These are phyloP conservation scores for Cupressus sempervirens DNA, from an alignment of 75 land plant genomes.

Conservation along the genomic window DNA sequence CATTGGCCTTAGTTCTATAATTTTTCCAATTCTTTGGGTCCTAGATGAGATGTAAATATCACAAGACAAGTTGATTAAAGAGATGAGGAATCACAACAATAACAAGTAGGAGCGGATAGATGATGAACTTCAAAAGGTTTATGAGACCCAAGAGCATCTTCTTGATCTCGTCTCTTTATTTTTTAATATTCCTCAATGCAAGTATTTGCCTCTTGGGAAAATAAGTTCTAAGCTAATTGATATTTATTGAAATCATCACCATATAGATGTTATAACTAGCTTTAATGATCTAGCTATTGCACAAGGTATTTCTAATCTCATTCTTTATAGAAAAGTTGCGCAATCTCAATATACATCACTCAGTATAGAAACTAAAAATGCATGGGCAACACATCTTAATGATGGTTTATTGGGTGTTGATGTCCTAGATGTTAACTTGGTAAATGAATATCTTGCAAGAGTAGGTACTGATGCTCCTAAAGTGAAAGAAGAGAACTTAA, in stretches of 20 bases:
- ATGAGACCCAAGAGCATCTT: constrained; percentile 90
- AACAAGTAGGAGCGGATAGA: constrained; percentile 94
- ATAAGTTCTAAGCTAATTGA: constrained; percentile 85
- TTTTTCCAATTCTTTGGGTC: constrained; percentile 82
- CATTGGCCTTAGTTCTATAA: constrained; percentile 88
- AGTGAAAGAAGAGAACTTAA: constrained; percentile 78
- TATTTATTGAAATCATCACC: constrained; percentile 86
- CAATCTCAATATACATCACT: constrained; percentile 30
- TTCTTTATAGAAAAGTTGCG: constrained; percentile 49
- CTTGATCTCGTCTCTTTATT: constrained; percentile 92
- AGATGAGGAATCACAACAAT: constrained; percentile 93
- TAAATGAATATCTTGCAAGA: constrained; percentile 94
- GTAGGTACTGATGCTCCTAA: constrained; percentile 99
- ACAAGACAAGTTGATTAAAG: constrained; percentile 91
- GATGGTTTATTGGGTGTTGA: constrained; percentile 47
- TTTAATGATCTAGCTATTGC: constrained; percentile 94
- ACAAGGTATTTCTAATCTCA: constrained; percentile 85
- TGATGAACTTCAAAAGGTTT: constrained; percentile 86
- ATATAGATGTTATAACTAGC: constrained; percentile 74
- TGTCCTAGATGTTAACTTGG: constrained; percentile 51
- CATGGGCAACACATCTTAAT: constrained; percentile 36
- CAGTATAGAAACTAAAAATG: constrained; percentile 40
- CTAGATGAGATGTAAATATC: constrained; percentile 98
- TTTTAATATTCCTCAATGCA: constrained; percentile 92
- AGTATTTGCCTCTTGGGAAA: constrained; percentile 94